phyloP scores from a whole-genome alignment of 768 basidiomycete species.

The Tylopilus subfusipes region DNA sequence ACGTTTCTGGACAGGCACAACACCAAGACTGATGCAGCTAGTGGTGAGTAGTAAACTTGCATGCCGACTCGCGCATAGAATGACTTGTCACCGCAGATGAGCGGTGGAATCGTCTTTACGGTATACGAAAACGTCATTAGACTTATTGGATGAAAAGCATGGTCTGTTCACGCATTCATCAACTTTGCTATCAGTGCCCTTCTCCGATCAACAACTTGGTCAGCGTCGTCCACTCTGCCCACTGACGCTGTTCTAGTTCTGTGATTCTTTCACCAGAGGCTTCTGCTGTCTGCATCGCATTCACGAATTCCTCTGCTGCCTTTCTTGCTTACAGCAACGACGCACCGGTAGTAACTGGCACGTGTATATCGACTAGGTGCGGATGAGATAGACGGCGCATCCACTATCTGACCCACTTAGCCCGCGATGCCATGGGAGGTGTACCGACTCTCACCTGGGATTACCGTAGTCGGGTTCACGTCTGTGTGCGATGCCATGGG shows the following conservation, averaged over 20 bases:
- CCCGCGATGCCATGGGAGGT: too few species aligned
- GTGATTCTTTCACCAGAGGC: conserved; percentile 1
- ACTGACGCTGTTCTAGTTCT: conserved; percentile 19
- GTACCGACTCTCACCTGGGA: conserved; percentile 6
- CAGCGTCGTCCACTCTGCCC: conserved; percentile 19
- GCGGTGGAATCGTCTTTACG: conserved; percentile 91
- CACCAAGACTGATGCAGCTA: conserved; percentile 80
- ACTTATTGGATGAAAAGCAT: conserved; percentile 34
- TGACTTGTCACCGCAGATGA: conserved; percentile 51
- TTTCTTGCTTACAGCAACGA: conserved; percentile 8
- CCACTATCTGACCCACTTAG: conserved; percentile 15
- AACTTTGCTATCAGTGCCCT: background rate
- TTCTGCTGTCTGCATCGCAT: background rate
- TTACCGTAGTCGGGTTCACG: conserved; percentile 24
- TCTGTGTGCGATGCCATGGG: conserved; percentile 22
- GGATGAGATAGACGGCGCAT: conserved; percentile 15
- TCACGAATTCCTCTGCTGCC: conserved; percentile 11
- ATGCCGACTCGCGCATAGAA: background rate
- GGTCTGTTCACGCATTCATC: background rate
- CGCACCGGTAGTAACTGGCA: background rate
- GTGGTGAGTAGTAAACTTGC: conserved; percentile 52
- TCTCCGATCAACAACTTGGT: conserved; percentile 14
- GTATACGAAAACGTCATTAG: conserved; percentile 82
- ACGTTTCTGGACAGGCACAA: conserved; percentile 97
- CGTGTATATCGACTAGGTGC: conserved; percentile 16